Base-by-base conservation (phyloP, 179 eudicot genomes). In the Camellia oleifera region DNA sequence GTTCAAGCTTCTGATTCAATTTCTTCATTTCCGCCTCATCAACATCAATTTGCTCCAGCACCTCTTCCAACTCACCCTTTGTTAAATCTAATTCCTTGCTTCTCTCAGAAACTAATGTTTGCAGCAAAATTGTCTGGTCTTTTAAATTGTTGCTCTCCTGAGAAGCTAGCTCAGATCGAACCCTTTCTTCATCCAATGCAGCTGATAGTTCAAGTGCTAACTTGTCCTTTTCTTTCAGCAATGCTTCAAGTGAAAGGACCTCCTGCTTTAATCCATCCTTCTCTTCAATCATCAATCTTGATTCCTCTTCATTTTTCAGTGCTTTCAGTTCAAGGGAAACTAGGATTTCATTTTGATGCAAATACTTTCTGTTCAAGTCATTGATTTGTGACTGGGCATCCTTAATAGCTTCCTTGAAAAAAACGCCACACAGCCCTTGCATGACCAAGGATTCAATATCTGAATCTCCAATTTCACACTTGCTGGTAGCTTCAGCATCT, bases 221-320 rank as follows among this genome's bases (percentile, higher is more conserved):
- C 79, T 81, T 86, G 66, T 89, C 85, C 77, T 91, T 88, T 46
- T 83, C 90, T 79, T 88, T 74, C 42, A 87, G 26, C 20, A 77
- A 57, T 57, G 74, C 65, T 82, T 26, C 32, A 26, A 26, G 32
- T 26, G 32, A 26, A 26, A 26, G 32, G 32, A 26, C 32, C 1
- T 26, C 32, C 32, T 26, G 1, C 32, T 26, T 26, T 26, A 26
- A 26, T 26, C 32, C 32, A 0, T 0, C 32, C 32, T 26, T 26
- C 32, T 26, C 32, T 26, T 26, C 32, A 26, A 26, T 26, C 32
- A 26, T 26, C 32, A 26, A 26, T 26, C 32, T 26, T 26, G 32
- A 26, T 26, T 26, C 32, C 32, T 26, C 32, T 26, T 26, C 32
- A 26, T 26, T 26, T 26, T 26, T 26, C 32, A 26, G 32, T 26